Base-by-base conservation (phyloP, 129 eudicot species). In the Lonicera japonica region DNA sequence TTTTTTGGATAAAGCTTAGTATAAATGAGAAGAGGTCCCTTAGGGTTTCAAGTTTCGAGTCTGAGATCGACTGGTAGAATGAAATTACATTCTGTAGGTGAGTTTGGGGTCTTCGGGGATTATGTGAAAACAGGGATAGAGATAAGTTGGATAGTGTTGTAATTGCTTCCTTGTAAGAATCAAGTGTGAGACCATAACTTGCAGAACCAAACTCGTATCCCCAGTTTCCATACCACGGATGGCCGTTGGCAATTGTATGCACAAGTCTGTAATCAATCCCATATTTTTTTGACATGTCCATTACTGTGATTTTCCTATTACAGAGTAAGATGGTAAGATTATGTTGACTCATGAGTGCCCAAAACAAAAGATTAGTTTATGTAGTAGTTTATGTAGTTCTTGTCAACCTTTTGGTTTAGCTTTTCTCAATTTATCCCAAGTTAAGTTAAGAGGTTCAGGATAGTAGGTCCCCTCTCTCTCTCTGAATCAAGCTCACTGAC, bases 191-290 rank as follows among this genome's bases (percentile, higher is more conserved):
- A 40, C 17, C 65, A 13, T 39, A 60, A 36, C 53, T 60, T 7
- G 51, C 65, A 2, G 12, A 20, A 29, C 65, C 65, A 40, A 60
- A 60, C 65, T 60, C 53, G 29, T 60, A 60, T 40, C 53, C 65
- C 65, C 65, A 40, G 0, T 40, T 60, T 60, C 65, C 65, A 40
- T 60, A 60, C 65, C 65, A 60, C 36, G 65, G 21, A 19, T 22
- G 24, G 48, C 65, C 65, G 13, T 40, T 38, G n/a, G 65, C 13
- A 25, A 40, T 40, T 40, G 65, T 29, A 40, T 60, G 65, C 8
- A 60, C 17, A 10, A 60, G 52, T 40, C 53, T 20, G 17, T 60
- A 60, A 18, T 60, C 34, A 18, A 60, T 15, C 43, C 65, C 36
- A 10, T 60, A 60, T 60, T 45, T 60, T 21, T 12, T 60, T 0